Evolutionary conservation across 2,329 filamentous ascomycete species (phyloP).

Genomic region (Monilinia polystroma): DNA sequence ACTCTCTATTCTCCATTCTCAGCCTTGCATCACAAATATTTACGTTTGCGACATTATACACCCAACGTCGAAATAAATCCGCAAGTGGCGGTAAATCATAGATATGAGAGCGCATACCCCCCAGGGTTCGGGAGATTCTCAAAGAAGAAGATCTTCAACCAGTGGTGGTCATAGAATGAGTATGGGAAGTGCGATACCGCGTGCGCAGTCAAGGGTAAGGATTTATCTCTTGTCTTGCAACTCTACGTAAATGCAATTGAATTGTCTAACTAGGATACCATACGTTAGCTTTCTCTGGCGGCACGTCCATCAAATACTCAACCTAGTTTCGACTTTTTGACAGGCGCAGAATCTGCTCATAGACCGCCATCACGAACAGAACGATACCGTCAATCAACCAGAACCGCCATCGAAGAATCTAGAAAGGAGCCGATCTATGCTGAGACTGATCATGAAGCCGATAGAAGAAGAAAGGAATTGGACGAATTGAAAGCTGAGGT

Average conservation of each 20-base stretch:
- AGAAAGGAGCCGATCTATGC: slow-evolving; percentile 52
- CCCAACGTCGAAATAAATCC: slow-evolving; percentile 11
- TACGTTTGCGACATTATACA: slow-evolving; percentile 25
- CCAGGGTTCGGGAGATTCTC: slow-evolving; percentile 30
- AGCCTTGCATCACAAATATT: slow-evolving; percentile 12
- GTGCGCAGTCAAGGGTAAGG: slow-evolving; percentile 37
- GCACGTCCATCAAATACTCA: slow-evolving; percentile 52
- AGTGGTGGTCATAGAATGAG: slow-evolving; percentile 34
- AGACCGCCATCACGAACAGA: slow-evolving; percentile 37
- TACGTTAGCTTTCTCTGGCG: slow-evolving; percentile 45
- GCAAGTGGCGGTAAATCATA: slow-evolving; percentile 4
- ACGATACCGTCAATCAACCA: slow-evolving; percentile 42
- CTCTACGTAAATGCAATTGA: not conserved
- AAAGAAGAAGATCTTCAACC: slow-evolving; percentile 34
- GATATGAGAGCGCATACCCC: slow-evolving; percentile 39
- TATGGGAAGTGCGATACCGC: slow-evolving; percentile 37
- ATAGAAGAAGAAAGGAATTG: slow-evolving; percentile 44
- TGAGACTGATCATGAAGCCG: slow-evolving; percentile 33
- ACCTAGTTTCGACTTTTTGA: slow-evolving; percentile 59
- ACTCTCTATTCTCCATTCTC: not conserved
- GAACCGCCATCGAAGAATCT: slow-evolving; percentile 58
- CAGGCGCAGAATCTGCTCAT: slow-evolving; percentile 48
- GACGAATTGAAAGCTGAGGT: slow-evolving; percentile 89
- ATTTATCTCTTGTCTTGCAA: slow-evolving; percentile 10
- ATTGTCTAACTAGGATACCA: slow-evolving; percentile 8